Base-by-base conservation (phyloP, 768 basidiomycete species). In the Podaxis sp. region DNA sequence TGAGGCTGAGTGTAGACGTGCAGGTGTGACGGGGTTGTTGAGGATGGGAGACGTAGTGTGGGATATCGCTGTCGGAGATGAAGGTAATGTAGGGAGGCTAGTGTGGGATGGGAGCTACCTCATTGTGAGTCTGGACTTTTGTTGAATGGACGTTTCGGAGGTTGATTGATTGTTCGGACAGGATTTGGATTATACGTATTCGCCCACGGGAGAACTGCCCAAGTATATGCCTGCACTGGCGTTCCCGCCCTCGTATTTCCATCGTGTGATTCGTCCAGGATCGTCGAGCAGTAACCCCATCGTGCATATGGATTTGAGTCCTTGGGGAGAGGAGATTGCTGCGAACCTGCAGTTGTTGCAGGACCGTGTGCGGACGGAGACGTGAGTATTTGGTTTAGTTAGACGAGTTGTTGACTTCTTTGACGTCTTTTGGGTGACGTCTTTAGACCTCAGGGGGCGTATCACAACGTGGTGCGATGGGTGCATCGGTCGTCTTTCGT, bases 41-140 rank as follows among this genome's bases (percentile, higher is more conserved):
- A 79, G 88, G 51, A 76, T 85, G 28, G 92, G 92, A 0, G 92
- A 95, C 70, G 85, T 93, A 0, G 84, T 94, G 13, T 94, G 92
- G 91, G 93, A 94, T 66, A 78, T 87, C 13, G 93, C 91, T 4
- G 89, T 90, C 1, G 88, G 89, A 7, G 91, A 93, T 68, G 91
- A 94, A 69, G 90, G 87, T 1, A 93, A 94, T 70, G 79, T 87
- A 5, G 92, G 92, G n/a, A 75, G 89, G 63, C 69, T 93, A 71
- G 78, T 93, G 7, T 94, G 91, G 91, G 93, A 93, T 69, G 92
- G 92, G n/a, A 85, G 83, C 62, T 94, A 92, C 73, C 79, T 94
- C 5, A 85, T 94, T 66, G 91, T 93, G 69, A 67, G 90, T 78
- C 28, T 65, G 60, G 59, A 61, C 6, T 57, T 23, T 62, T 56